Evolutionary conservation across 2,329 filamentous ascomycete species (phyloP).

Genomic region (Diaporthe citrichinensis): DNA sequence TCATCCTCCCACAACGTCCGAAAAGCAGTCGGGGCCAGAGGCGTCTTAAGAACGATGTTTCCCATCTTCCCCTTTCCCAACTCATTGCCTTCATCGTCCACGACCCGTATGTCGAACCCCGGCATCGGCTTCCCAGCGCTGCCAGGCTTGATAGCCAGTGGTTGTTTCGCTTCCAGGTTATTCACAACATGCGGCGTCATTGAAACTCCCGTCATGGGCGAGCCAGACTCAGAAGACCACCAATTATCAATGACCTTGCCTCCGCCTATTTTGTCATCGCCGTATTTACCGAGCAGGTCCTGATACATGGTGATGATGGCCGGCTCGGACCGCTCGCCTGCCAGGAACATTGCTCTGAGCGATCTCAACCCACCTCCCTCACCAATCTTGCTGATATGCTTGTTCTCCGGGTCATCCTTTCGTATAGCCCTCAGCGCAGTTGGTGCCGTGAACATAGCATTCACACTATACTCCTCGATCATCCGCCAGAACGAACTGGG

Average conservation of each 20-base stretch:
- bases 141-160: conserved; percentile 80
- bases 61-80: conserved; percentile 83
- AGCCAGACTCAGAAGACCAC: conserved; percentile 73
- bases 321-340: conserved; percentile 91
- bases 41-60: conserved; percentile 88
- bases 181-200: conserved; percentile 65
- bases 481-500: conserved; percentile 91
- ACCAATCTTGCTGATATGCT: conserved; percentile 74
- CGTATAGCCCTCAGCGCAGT: conserved; percentile 90
- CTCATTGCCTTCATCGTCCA: conserved; percentile 84
- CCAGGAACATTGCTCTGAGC: conserved; percentile 84
- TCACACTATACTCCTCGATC: conserved; percentile 87
- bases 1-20: conserved; percentile 89
- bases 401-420: conserved; percentile 85
- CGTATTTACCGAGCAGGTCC: conserved; percentile 76
- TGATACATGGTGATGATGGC: conserved; percentile 88
- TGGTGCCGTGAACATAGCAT: conserved; percentile 87
- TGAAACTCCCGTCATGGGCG: conserved; percentile 70
- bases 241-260: conserved; percentile 72
- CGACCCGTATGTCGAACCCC: conserved; percentile 88
- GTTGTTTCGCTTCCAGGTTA: conserved; percentile 58
- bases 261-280: conserved; percentile 66
- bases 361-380: conserved; percentile 78
- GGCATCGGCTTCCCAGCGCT: conserved; percentile 93
- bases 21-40: conserved; percentile 88